A percentile compares a stretch with the other conserved stretches of the same genome.
phyloP scores from a whole-genome alignment of 345 rosid species.

The Lepidium aucheri region DNA sequence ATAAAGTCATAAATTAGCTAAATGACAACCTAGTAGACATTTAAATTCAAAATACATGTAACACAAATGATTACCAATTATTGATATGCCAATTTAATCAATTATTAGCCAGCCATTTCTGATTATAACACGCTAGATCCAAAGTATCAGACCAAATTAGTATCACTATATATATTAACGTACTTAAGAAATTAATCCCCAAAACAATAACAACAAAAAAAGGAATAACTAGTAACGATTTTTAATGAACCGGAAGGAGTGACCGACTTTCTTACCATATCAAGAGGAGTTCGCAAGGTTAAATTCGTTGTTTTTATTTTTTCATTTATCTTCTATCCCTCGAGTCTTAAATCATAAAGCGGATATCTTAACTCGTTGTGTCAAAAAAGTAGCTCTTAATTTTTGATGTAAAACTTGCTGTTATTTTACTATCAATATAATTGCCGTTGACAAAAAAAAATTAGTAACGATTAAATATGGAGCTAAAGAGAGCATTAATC shows the following conservation, averaged over 20 bases:
- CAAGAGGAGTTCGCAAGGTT: too few relatives aligned
- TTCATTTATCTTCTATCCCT: too few relatives aligned
- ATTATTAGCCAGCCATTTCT: conserved; percentile 8
- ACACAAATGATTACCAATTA: conserved; percentile 3
- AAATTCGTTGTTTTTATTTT: too few relatives aligned
- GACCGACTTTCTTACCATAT: too few relatives aligned
- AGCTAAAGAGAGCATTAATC: neutral
- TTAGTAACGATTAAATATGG: neutral
- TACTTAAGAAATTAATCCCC: neutral
- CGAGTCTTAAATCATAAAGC: too few relatives aligned
- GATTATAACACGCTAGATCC: conserved; percentile 1
- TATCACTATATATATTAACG: neutral
- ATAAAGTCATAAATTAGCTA: neutral
- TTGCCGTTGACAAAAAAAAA: too few relatives aligned
- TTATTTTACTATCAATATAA: too few relatives aligned
- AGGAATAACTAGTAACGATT: too few relatives aligned
- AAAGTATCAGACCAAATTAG: neutral
- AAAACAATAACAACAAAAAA: neutral
- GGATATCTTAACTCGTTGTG: too few relatives aligned
- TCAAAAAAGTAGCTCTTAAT: too few relatives aligned
- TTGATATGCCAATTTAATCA: neutral
- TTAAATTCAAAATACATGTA: neutral
- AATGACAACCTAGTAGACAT: neutral
- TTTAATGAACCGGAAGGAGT: too few relatives aligned
- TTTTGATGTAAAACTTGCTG: too few relatives aligned